These are phyloP conservation scores for Crotalaria pallida DNA, from an alignment of 306 rosid species.

Conservation along the genomic window DNA sequence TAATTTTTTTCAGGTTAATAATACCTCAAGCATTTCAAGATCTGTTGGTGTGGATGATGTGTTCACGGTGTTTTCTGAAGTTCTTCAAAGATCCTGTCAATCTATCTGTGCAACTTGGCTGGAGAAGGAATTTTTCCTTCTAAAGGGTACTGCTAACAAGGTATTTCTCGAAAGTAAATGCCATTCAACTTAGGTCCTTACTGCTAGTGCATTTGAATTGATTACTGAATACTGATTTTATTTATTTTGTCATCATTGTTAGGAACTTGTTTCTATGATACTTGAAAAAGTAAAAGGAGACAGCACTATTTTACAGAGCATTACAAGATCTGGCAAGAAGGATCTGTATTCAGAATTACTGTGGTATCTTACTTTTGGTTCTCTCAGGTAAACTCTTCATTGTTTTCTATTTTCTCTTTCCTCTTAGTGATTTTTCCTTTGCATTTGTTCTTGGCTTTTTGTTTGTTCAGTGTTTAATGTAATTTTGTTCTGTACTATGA, in stretches of 20 bases:
- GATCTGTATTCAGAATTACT: slow-evolving; percentile 80
- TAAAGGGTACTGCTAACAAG: slow-evolving; percentile 40
- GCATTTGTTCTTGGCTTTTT: neutral
- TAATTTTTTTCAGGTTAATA: slow-evolving; percentile 58
- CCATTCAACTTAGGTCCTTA: slow-evolving; percentile 1
- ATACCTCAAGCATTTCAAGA: slow-evolving; percentile 34
- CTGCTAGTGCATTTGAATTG: slow-evolving; percentile 13
- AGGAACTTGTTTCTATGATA: slow-evolving; percentile 60
- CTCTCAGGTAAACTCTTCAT: slow-evolving; percentile 53
- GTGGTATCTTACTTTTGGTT: slow-evolving; percentile 71
- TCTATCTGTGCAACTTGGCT: slow-evolving; percentile 71
- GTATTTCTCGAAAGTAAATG: slow-evolving; percentile 35
- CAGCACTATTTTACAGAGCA: slow-evolving; percentile 44
- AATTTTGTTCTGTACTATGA: neutral
- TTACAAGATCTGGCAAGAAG: slow-evolving; percentile 85
- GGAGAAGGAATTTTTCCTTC: slow-evolving; percentile 57
- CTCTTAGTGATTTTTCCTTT: neutral
- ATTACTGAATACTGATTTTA: slow-evolving; percentile 2
- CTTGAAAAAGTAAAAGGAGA: slow-evolving; percentile 63
- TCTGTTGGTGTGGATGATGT: slow-evolving; percentile 40
- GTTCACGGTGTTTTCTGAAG: slow-evolving; percentile 47
- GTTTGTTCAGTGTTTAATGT: neutral
- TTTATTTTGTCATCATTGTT: slow-evolving; percentile 15
- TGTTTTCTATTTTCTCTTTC: slow-evolving; percentile 5
- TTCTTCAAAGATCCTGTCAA: slow-evolving; percentile 47